Base-by-base conservation (phyloP, 176 grass and related monocot species). In the Eleusine coracana region DNA sequence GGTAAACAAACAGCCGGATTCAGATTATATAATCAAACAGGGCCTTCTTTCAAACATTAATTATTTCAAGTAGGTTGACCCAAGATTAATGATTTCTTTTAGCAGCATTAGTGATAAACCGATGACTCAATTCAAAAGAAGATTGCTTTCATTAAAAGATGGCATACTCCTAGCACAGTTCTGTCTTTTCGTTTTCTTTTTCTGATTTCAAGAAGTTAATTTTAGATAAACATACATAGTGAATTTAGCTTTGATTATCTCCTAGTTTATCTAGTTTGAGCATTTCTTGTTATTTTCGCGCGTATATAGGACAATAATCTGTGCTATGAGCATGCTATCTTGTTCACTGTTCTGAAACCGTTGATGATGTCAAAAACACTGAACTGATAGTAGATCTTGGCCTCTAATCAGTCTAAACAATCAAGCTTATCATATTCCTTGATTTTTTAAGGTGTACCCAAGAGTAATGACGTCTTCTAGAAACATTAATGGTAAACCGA, bases 381-480 rank as follows among this genome's bases (percentile, higher is more conserved):
- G 1, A 81, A 3, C 14, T 58, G n/a, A 46, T 82, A 54, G 12
- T 44, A 15, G 36, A 28, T 31, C 34, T 11, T 13, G 17, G 40
- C 48, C 60, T 65, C 63, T 68, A 66, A 10, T 54, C 50, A 18
- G 7, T 29, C 16, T 11, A 15, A 80, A 55, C 7, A 5, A 0
- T 10, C 14, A 70, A 29, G 28, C 1, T 70, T 42, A 2, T 42
- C 14, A 1, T 10, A 40, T 18, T 17, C 65, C 21, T 54, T 68
- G 77, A 39, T 25, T 48, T 28, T 18, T 9, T 67, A 51, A 68
- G 34, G 65, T 45, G 16, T 64, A 31, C 11, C 61, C 29, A 60
- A 71, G 79, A 82, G 23, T 71, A 10, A n/a, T 46, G 20, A 27
- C 18, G 31, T 61, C 39, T 44, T 63, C 29, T 84, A 67, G 21